Evolutionary conservation across 129 eudicot species (phyloP), one percentile per base, ranked within the genome.

Genomic region (Arctium minus): DNA sequence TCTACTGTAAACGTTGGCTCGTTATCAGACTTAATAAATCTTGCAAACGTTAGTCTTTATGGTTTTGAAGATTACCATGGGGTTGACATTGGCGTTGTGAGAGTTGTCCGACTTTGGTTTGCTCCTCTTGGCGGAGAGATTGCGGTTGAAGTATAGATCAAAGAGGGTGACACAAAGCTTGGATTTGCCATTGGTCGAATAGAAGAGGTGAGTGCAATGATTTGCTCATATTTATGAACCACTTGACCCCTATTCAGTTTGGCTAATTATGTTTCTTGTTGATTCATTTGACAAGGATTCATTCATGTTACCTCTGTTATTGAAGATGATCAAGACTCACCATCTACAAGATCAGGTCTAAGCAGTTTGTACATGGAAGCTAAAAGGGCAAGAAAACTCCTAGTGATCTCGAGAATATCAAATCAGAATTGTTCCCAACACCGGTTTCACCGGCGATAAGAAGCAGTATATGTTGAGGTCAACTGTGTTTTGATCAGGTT

Each of bases 41-140:
- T 92, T 56, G 98, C 97, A 15, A 90, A 87, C 32, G 86, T 96
- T 67, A 94, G 98, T 67, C 77, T 94, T 8, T 94, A 94, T 38
- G 98, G 98, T 33, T 94, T 94, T 73, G 98, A 94, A 86, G 98
- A 94, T 87, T 94, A 94, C 88, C 98, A 94, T 64, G 98, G 98
- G 37, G 97, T 94, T 30, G 98, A 94, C 60, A 92, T 94, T 68
- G 98, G 98, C 32, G 97, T 94, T 11, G 97, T 94, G 13, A 85
- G 98, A 85, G 94, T 92, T 4, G 92, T 92, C 85, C 97, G 98
- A 7, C 89, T 94, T 72, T 94, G 98, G 98, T 94, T 83, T 79
- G 90, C 97, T 70, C 97, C 98, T 69, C 85, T 90, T 11, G 96
- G 87, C 39, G 98, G 97, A 69, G 98, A 94, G 86, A 22, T 22